Conservation (phyloP, 768 basidiomycete species). For the Aureoboletus auriporus region DNA sequence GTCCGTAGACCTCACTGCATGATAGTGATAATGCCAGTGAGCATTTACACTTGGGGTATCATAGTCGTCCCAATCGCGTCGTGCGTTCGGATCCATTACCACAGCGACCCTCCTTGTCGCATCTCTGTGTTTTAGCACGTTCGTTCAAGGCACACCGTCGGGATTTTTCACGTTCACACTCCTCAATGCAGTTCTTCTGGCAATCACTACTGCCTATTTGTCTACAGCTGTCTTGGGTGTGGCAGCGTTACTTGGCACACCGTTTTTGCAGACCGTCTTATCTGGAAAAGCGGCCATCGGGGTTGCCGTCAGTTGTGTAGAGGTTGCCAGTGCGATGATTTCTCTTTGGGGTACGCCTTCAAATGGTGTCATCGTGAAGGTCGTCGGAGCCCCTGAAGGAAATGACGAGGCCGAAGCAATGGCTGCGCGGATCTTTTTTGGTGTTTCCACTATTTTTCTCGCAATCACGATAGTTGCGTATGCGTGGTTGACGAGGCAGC, state of each 20-base stretch:
- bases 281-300: slow-evolving; percentile 85
- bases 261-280: slow-evolving; percentile 70
- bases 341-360: slow-evolving; percentile 48
- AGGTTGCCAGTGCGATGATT: slow-evolving; percentile 59
- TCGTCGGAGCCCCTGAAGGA: slow-evolving; percentile 7
- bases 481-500: slow-evolving; percentile 52
- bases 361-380: slow-evolving; percentile 19
- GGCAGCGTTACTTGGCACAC: slow-evolving; percentile 75
- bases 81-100: slow-evolving; percentile 50
- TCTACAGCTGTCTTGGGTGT: slow-evolving; percentile 75
- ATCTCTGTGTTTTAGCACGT: slow-evolving; percentile 64
- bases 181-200: slow-evolving; percentile 54
- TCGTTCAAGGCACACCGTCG: slow-evolving; percentile 47
- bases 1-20: slow-evolving; percentile 36
- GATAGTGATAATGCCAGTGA: background rate
- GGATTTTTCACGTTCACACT: slow-evolving; percentile 66
- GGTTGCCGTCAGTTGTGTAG: slow-evolving; percentile 74
- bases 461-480: slow-evolving; percentile 49
- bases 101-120: slow-evolving; percentile 50
- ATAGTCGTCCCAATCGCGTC: slow-evolving; percentile 59
- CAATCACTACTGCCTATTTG: slow-evolving; percentile 65
- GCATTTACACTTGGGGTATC: slow-evolving; percentile 3
- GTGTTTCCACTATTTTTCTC: slow-evolving; percentile 64
- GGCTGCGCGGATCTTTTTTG: slow-evolving; percentile 75
- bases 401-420: slow-evolving; percentile 55